Evolutionary conservation across 1,284 basidiomycete species (phyloP).

Genomic region (Cutaneotrichosporon spelunceum): DNA sequence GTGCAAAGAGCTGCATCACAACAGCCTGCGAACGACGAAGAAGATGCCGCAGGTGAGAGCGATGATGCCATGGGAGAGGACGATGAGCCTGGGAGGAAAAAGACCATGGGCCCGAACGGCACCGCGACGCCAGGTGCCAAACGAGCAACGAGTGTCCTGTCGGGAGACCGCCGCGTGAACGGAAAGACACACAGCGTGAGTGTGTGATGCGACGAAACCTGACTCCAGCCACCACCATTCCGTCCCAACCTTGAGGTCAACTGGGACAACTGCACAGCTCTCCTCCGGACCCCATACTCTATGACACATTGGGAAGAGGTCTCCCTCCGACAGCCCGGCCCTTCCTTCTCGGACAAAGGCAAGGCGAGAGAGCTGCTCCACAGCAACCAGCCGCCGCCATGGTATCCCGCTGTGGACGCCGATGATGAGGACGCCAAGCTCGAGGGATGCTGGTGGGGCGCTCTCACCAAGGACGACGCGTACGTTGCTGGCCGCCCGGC

Average conservation of each 20-base stretch:
- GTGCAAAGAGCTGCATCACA: conserved; percentile 23
- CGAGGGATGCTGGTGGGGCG: conserved; percentile 47
- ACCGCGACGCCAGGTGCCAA: conserved; percentile 23
- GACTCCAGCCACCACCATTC: conserved; percentile 36
- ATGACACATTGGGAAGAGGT: conserved; percentile 57
- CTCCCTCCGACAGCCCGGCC: conserved; percentile 35
- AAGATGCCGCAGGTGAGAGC: conserved; percentile 45
- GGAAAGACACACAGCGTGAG: conserved; percentile 30
- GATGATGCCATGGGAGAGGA: conserved; percentile 35
- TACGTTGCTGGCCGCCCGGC: conserved; percentile 41
- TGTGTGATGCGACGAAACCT: background rate
- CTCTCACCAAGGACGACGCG: conserved; percentile 39
- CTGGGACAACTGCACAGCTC: conserved; percentile 56
- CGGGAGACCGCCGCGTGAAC: conserved; percentile 25
- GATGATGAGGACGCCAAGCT: conserved; percentile 42
- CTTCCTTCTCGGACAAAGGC: conserved; percentile 44
- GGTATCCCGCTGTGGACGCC: conserved; percentile 34
- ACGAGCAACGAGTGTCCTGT: conserved; percentile 25
- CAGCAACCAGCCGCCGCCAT: conserved; percentile 35
- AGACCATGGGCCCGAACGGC: conserved; percentile 28
- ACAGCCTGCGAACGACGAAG: conserved; percentile 31
- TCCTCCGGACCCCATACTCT: conserved; percentile 69
- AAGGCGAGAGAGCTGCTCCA: conserved; percentile 43
- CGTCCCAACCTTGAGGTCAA: conserved; percentile 43
- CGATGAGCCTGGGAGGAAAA: conserved; percentile 17